phyloP scores from a whole-genome alignment of 1,139 yeast species.

The Diutina scorzettiae region DNA sequence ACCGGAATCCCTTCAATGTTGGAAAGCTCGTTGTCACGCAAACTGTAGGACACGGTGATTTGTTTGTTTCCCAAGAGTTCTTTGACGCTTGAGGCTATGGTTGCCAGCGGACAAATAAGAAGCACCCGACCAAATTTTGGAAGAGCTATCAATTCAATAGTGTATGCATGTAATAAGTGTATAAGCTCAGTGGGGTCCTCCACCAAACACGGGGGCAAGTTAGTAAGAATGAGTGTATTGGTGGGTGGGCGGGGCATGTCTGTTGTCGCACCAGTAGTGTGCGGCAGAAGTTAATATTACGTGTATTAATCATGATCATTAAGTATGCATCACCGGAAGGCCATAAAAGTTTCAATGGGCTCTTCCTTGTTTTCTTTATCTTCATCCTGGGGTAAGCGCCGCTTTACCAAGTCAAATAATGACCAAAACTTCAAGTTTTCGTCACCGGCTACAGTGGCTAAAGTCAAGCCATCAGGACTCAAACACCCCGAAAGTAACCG shows the following conservation, averaged over 20 bases:
- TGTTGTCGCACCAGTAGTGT: background rate
- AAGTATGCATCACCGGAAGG: background rate
- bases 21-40: constrained; percentile 18
- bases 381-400: background rate
- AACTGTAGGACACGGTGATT: constrained; percentile 19
- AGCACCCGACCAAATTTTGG: constrained; percentile 24
- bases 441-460: constrained; percentile 95
- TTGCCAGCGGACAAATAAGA: constrained; percentile 19
- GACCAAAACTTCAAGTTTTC: constrained; percentile 95
- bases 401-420: constrained; percentile 45
- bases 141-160: constrained; percentile 26
- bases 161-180: constrained; percentile 15
- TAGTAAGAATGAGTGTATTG: constrained; percentile 30
- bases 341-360: constrained; percentile 1
- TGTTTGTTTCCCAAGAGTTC: background rate
- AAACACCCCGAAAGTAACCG: constrained; percentile 74
- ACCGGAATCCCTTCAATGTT: constrained; percentile 6
- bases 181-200: constrained; percentile 9
- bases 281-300: no score
- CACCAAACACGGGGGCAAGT: constrained; percentile 13
- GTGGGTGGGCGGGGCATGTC: constrained; percentile 15
- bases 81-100: constrained; percentile 12
- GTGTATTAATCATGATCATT: background rate
- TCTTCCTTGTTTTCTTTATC: constrained; percentile 4
- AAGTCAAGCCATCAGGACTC: constrained; percentile 81